Conservation (phyloP, 306 rosid species). For the Malus sylvestris region DNA sequence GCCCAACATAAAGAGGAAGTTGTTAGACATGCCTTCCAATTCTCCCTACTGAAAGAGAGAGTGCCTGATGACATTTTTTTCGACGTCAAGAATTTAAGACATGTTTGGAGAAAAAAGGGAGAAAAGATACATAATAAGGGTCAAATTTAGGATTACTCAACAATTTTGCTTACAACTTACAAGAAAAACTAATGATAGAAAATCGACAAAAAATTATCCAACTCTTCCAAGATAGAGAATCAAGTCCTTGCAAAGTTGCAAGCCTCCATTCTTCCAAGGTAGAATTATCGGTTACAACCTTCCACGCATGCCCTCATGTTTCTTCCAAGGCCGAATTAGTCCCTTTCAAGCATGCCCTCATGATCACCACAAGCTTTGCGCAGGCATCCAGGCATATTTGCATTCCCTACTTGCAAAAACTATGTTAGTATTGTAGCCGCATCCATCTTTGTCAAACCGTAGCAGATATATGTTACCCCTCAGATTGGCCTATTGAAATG, state of each 20-base stretch:
- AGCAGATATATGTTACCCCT: background rate
- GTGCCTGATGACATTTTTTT: too few relatives aligned
- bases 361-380: slow-evolving; percentile 67
- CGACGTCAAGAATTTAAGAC: background rate
- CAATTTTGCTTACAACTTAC: background rate
- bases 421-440: background rate
- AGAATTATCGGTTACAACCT: background rate
- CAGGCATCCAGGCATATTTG: slow-evolving; percentile 89
- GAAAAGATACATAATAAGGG: background rate
- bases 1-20: too few relatives aligned
- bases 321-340: slow-evolving; percentile 47
- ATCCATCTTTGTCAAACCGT: background rate
- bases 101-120: background rate
- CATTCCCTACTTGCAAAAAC: slow-evolving; percentile 61
- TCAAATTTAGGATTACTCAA: background rate
- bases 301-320: background rate
- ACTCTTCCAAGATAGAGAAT: background rate
- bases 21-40: too few relatives aligned
- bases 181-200: background rate
- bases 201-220: background rate
- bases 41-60: too few relatives aligned
- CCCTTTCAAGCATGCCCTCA: slow-evolving; percentile 78
- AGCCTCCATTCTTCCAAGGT: background rate
- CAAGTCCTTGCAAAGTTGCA: background rate
- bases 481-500: background rate